Evolutionary conservation across 257 asterid genomes (phyloP).

Genomic region (Euphrasia confusa): DNA sequence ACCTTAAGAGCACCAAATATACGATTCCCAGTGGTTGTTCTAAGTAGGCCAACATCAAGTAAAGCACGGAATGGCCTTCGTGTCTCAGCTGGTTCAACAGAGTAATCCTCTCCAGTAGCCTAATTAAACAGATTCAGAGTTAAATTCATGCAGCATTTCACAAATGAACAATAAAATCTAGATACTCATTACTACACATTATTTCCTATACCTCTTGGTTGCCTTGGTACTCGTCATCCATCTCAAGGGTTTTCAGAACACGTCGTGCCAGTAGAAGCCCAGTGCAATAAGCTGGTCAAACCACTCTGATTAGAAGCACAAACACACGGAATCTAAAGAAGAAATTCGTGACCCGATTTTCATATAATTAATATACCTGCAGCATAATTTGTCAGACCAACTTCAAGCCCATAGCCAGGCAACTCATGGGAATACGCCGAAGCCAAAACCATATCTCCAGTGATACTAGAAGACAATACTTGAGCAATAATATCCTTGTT

Average conservation of each 20-base stretch:
- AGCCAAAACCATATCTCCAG: slow-evolving; percentile 75
- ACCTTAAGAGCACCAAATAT: neutral
- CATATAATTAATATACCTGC: slow-evolving; percentile 42
- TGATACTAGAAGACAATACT: slow-evolving; percentile 67
- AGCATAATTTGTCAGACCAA: slow-evolving; percentile 79
- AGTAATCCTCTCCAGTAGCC: neutral
- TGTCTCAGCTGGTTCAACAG: neutral
- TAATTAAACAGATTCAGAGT: neutral
- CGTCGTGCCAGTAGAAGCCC: slow-evolving; percentile 50
- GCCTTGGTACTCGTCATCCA: slow-evolving; percentile 48
- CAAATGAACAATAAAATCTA: neutral
- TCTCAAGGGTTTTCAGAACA: slow-evolving; percentile 37
- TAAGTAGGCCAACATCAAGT: neutral
- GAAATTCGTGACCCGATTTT: too few species aligned
- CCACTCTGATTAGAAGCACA: too few species aligned
- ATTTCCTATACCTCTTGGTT: slow-evolving; percentile 37
- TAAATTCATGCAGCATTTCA: neutral
- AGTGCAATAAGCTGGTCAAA: slow-evolving; percentile 45
- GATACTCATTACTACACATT: neutral
- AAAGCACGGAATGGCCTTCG: neutral
- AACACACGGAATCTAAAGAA: too few species aligned
- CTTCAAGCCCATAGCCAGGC: slow-evolving; percentile 71
- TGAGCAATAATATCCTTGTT: slow-evolving; percentile 73
- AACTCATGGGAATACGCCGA: slow-evolving; percentile 80
- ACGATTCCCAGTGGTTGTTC: neutral